A percentile compares a stretch with the other conserved stretches of the same genome.
phyloP scores from a whole-genome alignment of 2,329 filamentous ascomycete genomes.

The Ascochyta viciae-villosae region DNA sequence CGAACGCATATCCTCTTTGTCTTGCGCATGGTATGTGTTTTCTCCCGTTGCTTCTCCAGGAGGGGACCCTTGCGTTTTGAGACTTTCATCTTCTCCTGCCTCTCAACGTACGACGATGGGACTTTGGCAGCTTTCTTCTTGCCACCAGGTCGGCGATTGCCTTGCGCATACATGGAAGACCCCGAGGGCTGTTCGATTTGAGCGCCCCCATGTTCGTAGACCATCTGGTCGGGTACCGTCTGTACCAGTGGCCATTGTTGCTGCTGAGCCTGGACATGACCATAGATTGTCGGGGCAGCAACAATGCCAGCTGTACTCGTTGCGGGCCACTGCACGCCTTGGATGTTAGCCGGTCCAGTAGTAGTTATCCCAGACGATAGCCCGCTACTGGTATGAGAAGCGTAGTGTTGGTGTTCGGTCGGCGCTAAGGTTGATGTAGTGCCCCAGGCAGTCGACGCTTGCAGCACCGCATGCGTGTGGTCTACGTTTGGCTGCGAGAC shows the following conservation, averaged over 20 bases:
- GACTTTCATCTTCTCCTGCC: constrained; percentile 43
- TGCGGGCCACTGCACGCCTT: constrained; percentile 28
- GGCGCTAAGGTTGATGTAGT: constrained; percentile 17
- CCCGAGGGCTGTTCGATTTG: constrained; percentile 18
- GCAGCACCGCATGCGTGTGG: constrained; percentile 25
- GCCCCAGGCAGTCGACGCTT: constrained; percentile 27
- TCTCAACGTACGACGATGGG: constrained; percentile 43
- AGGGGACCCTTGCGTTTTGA: constrained; percentile 42
- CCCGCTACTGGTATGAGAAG: constrained; percentile 22
- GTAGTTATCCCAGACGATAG: constrained; percentile 19
- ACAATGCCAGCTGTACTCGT: constrained; percentile 13
- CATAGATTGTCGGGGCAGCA: constrained; percentile 22
- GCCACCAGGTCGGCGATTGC: constrained; percentile 21
- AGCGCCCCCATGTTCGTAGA: constrained; percentile 19
- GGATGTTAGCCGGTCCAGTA: constrained; percentile 19
- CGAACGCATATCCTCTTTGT: constrained; percentile 41
- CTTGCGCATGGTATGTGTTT: constrained; percentile 47
- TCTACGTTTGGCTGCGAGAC: constrained; percentile 23
- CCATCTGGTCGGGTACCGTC: constrained; percentile 18
- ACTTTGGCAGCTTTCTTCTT: constrained; percentile 40
- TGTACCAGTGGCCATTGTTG: constrained; percentile 30
- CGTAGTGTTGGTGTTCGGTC: constrained; percentile 22
- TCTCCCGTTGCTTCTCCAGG: constrained; percentile 35
- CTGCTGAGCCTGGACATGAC: constrained; percentile 21
- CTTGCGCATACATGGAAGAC: constrained; percentile 7